A percentile compares a stretch with the other conserved stretches of the same genome.
These are phyloP conservation scores for Synura sp. DNA, from an alignment of 352 stramenopile species.

Conservation along the genomic window DNA sequence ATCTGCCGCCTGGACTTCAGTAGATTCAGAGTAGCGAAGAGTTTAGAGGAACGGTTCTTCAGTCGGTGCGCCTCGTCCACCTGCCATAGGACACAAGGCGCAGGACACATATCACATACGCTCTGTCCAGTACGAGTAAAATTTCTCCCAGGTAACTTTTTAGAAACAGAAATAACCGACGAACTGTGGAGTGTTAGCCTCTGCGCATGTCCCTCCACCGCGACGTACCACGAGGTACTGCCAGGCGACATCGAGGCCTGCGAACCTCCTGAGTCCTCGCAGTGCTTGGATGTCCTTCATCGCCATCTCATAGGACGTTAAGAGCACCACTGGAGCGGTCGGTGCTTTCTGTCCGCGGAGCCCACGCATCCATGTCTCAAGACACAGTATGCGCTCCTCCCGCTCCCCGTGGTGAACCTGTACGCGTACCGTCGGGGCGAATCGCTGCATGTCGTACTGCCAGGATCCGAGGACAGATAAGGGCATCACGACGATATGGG, in stretches of 20 bases:
- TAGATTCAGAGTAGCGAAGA: constrained; percentile 60
- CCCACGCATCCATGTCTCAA: constrained; percentile 57
- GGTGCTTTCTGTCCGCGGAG: constrained; percentile 65
- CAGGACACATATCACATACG: too few relatives aligned
- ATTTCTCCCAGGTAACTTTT: too few relatives aligned
- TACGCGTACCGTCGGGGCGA: constrained; percentile 85
- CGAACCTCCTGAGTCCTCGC: neutral
- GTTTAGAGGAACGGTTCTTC: constrained; percentile 95
- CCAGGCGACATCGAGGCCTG: constrained; percentile 79
- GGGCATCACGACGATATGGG: constrained; percentile 95
- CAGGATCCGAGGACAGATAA: constrained; percentile 98
- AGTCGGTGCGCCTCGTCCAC: constrained; percentile 88
- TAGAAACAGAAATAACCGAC: too few relatives aligned
- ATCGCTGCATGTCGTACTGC: constrained; percentile 93
- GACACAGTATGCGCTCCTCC: constrained; percentile 54
- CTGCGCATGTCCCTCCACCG: neutral
- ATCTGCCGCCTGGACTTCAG: constrained; percentile 63
- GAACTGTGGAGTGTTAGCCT: too few relatives aligned
- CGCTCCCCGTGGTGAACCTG: constrained; percentile 88
- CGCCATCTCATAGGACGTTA: constrained; percentile 90
- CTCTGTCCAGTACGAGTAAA: too few relatives aligned
- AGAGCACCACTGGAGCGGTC: constrained; percentile 78
- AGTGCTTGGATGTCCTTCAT: neutral
- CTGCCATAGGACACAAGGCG: constrained; percentile 69
- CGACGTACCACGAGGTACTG: constrained; percentile 75